Conservation (phyloP, 2,329 filamentous ascomycete genomes). For the Ophiostoma tasmaniense region DNA sequence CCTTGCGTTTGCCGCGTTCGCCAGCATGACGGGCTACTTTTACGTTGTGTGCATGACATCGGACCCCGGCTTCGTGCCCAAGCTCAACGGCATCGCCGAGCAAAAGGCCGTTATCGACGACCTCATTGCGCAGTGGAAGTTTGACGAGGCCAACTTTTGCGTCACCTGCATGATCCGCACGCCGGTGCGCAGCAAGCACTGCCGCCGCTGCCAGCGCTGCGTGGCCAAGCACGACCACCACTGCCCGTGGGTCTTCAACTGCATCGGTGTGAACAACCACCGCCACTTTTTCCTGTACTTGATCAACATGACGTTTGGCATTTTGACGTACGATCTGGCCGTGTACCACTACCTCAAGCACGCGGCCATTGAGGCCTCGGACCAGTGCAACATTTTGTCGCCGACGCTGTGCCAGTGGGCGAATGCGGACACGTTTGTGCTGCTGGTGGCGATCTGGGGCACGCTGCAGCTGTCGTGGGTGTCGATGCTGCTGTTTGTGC, state of each 20-base stretch:
- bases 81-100: slow-evolving; percentile 78
- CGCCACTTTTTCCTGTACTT: slow-evolving; percentile 93
- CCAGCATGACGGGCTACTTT: slow-evolving; percentile 68
- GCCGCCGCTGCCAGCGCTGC: slow-evolving; percentile 80
- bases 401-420: slow-evolving; percentile 65
- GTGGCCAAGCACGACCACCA: slow-evolving; percentile 97
- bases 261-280: slow-evolving; percentile 90
- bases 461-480: slow-evolving; percentile 87
- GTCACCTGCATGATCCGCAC: slow-evolving; percentile 60
- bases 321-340: slow-evolving; percentile 63
- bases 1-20: slow-evolving; percentile 59
- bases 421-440: slow-evolving; percentile 74
- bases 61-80: slow-evolving; percentile 90
- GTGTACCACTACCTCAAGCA: slow-evolving; percentile 62
- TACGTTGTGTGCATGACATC: slow-evolving; percentile 77
- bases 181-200: slow-evolving; percentile 91
- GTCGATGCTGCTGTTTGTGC: slow-evolving; percentile 91
- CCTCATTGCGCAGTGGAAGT: slow-evolving; percentile 11
- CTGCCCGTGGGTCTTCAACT: slow-evolving; percentile 97
- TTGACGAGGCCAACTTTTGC: slow-evolving; percentile 10
- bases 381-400: slow-evolving; percentile 67
- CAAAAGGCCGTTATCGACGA: slow-evolving; percentile 63
- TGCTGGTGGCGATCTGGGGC: slow-evolving; percentile 71
- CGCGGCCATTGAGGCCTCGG: slow-evolving; percentile 44
- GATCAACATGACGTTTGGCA: slow-evolving; percentile 64